Evolutionary conservation across 208 protist genomes (phyloP), one percentile per base, ranked within the genome.

Genomic region (Wallacemonas collosoma): DNA sequence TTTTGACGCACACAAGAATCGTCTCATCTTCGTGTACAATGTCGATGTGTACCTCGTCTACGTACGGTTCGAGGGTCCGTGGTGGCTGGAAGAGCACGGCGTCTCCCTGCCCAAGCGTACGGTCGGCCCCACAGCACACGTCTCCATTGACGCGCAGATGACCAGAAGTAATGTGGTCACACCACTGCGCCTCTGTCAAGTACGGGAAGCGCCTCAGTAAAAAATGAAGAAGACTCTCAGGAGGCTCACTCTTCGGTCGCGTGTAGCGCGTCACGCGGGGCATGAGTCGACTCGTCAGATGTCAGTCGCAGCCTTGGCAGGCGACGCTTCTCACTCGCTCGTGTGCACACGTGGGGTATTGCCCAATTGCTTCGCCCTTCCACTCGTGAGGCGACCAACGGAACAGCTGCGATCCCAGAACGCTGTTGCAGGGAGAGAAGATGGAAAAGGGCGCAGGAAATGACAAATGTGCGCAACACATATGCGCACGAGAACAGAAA

Each of bases 1-100:
- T 94, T 65, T 97, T 97, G 2, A 73, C 75, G 35, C 87, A 84
- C 17, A 89, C 88, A 0, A 97, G 1, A 36, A 95, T 35, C 1
- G 54, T 57, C 0, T 79, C 79, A 53, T 95, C 90, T 8, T 88
- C 81, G 63, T 86, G 78, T 9, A 94, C 35, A n/a, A 91, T 56
- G 9, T 66, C 41, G 39, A 93, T 79, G 73, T 89, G 36, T n/a
- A 58, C 57, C 41, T 85, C 80, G 67, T 96, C 89, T 39, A 94
- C 86, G 0, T 40, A 62, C 9, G 91, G 91, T 75, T 96, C 89
- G 7, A 93, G 69, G 6, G 83, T 73, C 1, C 77, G 87, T n/a
- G 91, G 89, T 11, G 91, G 89, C 5, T 82, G 57, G 73, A 92
- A 96, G 15, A 69, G 17, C 12, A 96, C 69, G 12, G 72, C 43